Evolutionary conservation across 73 alveolate species (phyloP).

Genomic region (Durusdinium trenchii): DNA sequence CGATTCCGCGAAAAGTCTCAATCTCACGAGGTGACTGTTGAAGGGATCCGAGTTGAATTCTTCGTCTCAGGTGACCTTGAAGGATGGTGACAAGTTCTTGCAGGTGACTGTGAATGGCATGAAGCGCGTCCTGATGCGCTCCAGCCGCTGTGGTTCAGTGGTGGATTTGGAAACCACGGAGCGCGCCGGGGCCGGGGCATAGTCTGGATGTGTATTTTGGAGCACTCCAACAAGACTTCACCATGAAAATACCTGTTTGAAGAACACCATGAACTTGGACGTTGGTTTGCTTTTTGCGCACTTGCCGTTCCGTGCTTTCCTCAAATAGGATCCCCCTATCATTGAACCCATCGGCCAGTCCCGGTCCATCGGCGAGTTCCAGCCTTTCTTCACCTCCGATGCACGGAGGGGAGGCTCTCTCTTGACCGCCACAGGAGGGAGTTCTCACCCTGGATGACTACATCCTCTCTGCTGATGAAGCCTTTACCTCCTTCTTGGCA

Average conservation of each 20-base stretch:
- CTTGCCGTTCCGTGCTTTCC: no score
- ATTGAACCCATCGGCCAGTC: no score
- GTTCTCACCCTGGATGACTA: slow-evolving; percentile 62
- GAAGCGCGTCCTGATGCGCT: slow-evolving; percentile 15
- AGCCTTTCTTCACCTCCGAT: no score
- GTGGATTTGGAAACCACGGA: slow-evolving; percentile 28
- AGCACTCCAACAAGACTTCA: no score
- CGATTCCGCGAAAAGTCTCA: neutral
- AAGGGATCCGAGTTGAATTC: neutral
- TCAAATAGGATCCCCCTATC: no score
- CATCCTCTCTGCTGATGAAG: slow-evolving; percentile 33
- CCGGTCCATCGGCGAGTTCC: no score
- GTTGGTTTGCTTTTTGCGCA: no score
- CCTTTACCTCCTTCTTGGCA: slow-evolving; percentile 5
- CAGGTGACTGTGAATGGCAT: slow-evolving; percentile 33
- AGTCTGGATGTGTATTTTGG: no score
- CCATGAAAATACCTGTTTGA: no score
- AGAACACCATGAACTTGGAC: no score
- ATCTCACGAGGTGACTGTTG: neutral
- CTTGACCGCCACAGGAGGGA: slow-evolving; percentile 9
- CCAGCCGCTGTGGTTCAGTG: slow-evolving; percentile 64
- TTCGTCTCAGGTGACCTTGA: slow-evolving; percentile 11
- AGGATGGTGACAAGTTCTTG: slow-evolving; percentile 16
- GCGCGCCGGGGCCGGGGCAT: no score
- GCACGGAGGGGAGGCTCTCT: neutral